These are phyloP conservation scores for Fusarium nisikadoi DNA, from an alignment of 2,329 filamentous ascomycete genomes.

Conservation along the genomic window DNA sequence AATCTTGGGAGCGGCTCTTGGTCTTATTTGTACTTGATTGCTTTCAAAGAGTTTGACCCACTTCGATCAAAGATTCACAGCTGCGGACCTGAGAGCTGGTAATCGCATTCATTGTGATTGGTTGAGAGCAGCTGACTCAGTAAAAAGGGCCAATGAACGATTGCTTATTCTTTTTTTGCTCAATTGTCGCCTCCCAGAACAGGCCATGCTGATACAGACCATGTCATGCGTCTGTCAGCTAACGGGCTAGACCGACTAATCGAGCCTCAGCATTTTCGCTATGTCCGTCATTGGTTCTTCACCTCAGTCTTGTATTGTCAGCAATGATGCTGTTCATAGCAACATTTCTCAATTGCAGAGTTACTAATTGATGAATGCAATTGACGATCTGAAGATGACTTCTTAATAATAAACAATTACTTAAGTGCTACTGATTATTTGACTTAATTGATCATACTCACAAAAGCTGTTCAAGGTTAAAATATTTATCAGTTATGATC, in stretches of 20 bases:
- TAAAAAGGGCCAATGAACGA: conserved; percentile 25
- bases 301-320: background rate
- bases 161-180: conserved; percentile 42
- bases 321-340: fast-evolving
- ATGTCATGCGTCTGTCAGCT: conserved; percentile 21
- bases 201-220: conserved; percentile 18
- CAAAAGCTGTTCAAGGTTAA: no score
- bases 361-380: fast-evolving
- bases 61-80: conserved; percentile 16
- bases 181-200: conserved; percentile 30
- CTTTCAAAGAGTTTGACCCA: conserved; percentile 17
- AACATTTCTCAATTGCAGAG: background rate
- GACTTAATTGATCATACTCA: no score
- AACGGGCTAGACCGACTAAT: conserved; percentile 5
- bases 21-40: conserved; percentile 42
- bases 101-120: conserved; percentile 32
- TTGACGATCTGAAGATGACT: background rate
- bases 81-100: conserved; percentile 8
- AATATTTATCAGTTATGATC: background rate
- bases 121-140: fast-evolving
- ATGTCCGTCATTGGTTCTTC: background rate
- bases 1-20: conserved; percentile 12
- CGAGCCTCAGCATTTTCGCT: background rate
- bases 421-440: fast-evolving
- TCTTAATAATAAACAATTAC: no score